Percentiles rank a stretch among this genome's conserved stretches.
phyloP scores from a whole-genome alignment of 192 early-diverging fungal species.

The Jimgerdemannia flammicorona region DNA sequence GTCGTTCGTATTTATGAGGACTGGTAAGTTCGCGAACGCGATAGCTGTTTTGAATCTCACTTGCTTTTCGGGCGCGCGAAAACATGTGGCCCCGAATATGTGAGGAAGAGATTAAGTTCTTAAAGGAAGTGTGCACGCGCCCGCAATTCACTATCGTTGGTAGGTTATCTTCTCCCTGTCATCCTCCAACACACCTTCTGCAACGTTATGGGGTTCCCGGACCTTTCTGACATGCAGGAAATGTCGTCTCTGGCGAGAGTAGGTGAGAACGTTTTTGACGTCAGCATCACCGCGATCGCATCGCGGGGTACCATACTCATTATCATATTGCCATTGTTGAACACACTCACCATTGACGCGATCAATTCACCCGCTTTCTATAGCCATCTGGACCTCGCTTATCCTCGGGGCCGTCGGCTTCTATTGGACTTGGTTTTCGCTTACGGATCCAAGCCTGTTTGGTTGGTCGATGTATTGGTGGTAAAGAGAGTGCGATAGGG shows the following conservation, averaged over 20 bases:
- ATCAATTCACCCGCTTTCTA: background rate
- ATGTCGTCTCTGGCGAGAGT: background rate
- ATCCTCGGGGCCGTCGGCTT: background rate
- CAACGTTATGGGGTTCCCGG: slow-evolving; percentile 76
- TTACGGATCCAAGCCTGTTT: background rate
- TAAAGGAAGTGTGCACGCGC: no score
- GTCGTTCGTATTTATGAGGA: slow-evolving; percentile 59
- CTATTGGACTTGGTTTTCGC: background rate
- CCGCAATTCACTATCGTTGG: no score
- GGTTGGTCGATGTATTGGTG: slow-evolving; percentile 1
- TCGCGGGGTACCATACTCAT: background rate
- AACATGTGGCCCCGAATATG: no score
- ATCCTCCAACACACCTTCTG: slow-evolving; percentile 67
- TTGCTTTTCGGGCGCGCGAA: no score
- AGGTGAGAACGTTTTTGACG: background rate
- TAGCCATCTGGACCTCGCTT: background rate
- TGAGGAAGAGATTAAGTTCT: no score
- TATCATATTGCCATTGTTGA: no score
- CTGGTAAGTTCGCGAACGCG: slow-evolving; percentile 23
- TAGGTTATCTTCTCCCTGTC: slow-evolving; percentile 42
- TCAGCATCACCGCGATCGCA: no score
- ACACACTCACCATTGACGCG: background rate
- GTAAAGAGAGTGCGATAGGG: background rate
- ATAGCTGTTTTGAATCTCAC: background rate
- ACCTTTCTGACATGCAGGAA: slow-evolving; percentile 8